Percentiles rank a stretch among this genome's conserved stretches.
phyloP scores from a whole-genome alignment of 768 basidiomycete genomes.

The Brasilioporus rufonigricans region DNA sequence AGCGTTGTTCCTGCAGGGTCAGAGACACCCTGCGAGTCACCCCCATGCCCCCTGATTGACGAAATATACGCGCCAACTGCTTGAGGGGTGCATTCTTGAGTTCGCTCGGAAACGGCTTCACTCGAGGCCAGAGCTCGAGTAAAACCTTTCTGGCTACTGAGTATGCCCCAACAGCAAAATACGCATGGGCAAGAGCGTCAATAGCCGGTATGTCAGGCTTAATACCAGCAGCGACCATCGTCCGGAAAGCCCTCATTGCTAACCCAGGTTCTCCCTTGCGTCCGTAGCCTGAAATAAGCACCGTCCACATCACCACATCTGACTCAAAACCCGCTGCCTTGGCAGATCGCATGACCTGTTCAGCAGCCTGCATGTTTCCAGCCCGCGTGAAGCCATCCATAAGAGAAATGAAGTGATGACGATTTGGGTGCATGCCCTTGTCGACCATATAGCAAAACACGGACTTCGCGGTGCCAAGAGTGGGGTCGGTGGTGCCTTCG shows the following conservation, averaged over 20 bases:
- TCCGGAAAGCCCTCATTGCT: conserved; percentile 55
- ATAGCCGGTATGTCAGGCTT: conserved; percentile 69
- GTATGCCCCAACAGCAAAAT: conserved; percentile 55
- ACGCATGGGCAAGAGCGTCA: conserved; percentile 69
- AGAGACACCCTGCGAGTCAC: conserved; percentile 20
- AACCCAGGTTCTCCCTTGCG: conserved; percentile 52
- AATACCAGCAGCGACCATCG: conserved; percentile 61
- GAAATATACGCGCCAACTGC: conserved; percentile 47
- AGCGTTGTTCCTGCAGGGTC: conserved; percentile 33
- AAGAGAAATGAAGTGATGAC: conserved; percentile 70
- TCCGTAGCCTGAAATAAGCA: conserved; percentile 70
- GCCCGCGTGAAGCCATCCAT: conserved; percentile 67
- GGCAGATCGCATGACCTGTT: conserved; percentile 53
- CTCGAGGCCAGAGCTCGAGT: conserved; percentile 60
- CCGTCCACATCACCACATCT: conserved; percentile 71
- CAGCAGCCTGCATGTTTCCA: conserved; percentile 60
- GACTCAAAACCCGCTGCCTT: conserved; percentile 49
- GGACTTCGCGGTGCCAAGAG: conserved; percentile 49
- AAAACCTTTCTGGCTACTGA: conserved; percentile 52
- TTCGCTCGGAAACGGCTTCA: conserved; percentile 57
- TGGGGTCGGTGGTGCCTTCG: conserved; percentile 51
- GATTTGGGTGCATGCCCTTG: conserved; percentile 69
- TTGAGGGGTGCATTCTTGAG: conserved; percentile 44
- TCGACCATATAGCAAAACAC: conserved; percentile 59
- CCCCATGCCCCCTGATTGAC: conserved; percentile 17